These are phyloP conservation scores for Prunus mume DNA, from an alignment of 306 rosid genomes.

Conservation along the genomic window DNA sequence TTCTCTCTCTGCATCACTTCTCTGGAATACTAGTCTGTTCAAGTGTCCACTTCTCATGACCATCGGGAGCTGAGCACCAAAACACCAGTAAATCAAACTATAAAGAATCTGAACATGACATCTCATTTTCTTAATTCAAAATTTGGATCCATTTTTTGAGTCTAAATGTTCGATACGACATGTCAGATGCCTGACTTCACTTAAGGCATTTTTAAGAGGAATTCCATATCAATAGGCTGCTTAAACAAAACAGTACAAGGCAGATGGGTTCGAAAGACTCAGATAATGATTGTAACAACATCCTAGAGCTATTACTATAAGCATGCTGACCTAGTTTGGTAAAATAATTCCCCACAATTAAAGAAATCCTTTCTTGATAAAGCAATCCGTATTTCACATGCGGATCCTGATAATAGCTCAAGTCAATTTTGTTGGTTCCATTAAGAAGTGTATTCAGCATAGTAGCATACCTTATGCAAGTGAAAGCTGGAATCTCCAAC, in stretches of 20 bases:
- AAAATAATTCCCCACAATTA: not conserved
- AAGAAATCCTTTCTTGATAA: not conserved
- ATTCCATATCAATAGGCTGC: not conserved
- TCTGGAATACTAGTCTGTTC: conserved; percentile 62
- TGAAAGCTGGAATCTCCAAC: conserved; percentile 66
- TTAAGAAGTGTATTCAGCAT: not conserved
- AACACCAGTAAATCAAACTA: not conserved
- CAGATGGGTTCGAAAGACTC: not conserved
- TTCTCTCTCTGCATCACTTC: conserved; percentile 28
- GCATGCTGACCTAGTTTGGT: not conserved
- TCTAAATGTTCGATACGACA: not conserved
- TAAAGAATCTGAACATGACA: not conserved
- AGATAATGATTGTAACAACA: not conserved
- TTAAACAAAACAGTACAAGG: not conserved
- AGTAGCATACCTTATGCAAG: conserved; percentile 72
- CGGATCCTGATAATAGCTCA: no score
- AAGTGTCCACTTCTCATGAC: conserved; percentile 72
- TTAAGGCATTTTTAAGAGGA: no score
- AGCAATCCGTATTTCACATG: no score
- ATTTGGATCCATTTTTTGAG: not conserved
- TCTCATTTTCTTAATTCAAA: not conserved
- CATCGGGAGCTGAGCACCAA: conserved; percentile 58
- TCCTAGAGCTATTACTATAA: not conserved
- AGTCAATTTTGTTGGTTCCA: not conserved
- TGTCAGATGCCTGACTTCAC: no score